phyloP scores from a whole-genome alignment of 176 grass and related monocot genomes.

The Guadua angustifolia region DNA sequence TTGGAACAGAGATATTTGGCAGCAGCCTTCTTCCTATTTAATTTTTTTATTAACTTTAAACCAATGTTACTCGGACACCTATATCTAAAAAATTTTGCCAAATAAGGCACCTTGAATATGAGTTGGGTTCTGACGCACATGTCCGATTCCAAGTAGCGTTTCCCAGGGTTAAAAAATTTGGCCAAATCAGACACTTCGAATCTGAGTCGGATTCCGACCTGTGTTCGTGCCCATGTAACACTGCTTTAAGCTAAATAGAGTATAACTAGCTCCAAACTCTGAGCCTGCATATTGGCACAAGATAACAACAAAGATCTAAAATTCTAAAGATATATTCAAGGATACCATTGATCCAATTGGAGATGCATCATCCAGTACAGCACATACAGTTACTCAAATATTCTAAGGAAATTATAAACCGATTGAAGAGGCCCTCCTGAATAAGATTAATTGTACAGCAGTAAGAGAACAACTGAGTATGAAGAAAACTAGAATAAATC shows the following conservation, averaged over 20 bases:
- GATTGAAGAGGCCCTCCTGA: background rate
- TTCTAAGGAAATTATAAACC: background rate
- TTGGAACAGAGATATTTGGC: background rate
- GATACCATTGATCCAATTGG: background rate
- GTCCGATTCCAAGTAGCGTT: too few species aligned
- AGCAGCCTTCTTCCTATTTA: background rate
- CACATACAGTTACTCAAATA: background rate
- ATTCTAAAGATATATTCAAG: background rate
- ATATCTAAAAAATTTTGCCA: too few species aligned
- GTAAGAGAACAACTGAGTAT: background rate
- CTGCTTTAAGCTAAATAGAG: conserved; percentile 6
- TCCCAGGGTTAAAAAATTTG: too few species aligned
- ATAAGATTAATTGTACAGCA: background rate
- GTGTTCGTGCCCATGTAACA: too few species aligned
- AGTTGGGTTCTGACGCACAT: too few species aligned
- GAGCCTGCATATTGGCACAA: conserved; percentile 1
- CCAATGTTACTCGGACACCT: too few species aligned
- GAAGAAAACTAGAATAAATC: background rate
- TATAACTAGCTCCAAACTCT: conserved; percentile 20
- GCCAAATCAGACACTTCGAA: too few species aligned
- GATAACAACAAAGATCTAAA: conserved; percentile 34
- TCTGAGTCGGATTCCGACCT: too few species aligned
- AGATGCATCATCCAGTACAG: background rate
- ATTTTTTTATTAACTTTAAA: conserved; percentile 34
- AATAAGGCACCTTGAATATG: too few species aligned